Evolutionary conservation across 179 eudicot species (phyloP).

Genomic region (Actinidia arguta): DNA sequence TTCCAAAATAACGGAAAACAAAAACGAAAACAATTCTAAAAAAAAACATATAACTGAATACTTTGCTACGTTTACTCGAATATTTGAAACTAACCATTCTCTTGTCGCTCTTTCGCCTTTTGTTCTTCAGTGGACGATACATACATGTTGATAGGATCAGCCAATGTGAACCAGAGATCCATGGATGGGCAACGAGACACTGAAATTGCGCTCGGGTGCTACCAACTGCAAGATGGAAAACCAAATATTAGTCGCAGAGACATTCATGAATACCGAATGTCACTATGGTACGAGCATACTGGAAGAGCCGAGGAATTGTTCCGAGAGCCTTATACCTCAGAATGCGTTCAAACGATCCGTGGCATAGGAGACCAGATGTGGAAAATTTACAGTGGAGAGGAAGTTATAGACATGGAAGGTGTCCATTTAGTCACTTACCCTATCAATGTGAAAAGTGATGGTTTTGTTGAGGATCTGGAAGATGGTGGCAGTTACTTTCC

Average conservation of each 20-base stretch:
- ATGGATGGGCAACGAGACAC: constrained; percentile 97
- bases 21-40: not conserved
- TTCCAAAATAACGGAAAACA: not conserved
- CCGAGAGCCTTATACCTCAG: constrained; percentile 60
- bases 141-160: constrained; percentile 88
- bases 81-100: not conserved
- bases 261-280: constrained; percentile 66
- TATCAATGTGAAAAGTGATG: constrained; percentile 54
- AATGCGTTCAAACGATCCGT: constrained; percentile 60
- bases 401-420: constrained; percentile 84
- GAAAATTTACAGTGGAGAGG: constrained; percentile 65
- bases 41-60: not conserved
- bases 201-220: constrained; percentile 95
- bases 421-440: constrained; percentile 88
- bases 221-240: constrained; percentile 49
- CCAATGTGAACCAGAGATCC: constrained; percentile 92
- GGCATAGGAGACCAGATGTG: constrained; percentile 76
- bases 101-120: not conserved
- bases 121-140: constrained; percentile 77
- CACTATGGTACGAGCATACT: constrained; percentile 94
- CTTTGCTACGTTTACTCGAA: not conserved
- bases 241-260: constrained; percentile 34
- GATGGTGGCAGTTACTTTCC: constrained; percentile 57
- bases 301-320: constrained; percentile 54
- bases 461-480: constrained; percentile 58